phyloP scores from a whole-genome alignment of 1,284 basidiomycete genomes.

The Porogramme epimiltina region DNA sequence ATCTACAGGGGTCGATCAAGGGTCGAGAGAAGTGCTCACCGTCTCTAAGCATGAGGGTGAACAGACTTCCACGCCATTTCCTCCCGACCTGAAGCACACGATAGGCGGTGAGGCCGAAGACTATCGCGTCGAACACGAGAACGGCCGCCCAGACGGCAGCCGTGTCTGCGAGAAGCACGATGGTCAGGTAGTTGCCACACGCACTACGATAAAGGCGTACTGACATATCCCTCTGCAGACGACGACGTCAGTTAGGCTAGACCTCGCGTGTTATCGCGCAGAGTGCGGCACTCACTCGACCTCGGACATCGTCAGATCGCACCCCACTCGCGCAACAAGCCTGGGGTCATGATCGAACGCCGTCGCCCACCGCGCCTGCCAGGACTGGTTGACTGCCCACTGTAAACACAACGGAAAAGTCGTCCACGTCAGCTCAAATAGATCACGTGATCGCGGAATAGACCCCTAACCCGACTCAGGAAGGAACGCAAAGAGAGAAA shows the following conservation, averaged over 20 bases:
- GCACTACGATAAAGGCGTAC: background rate
- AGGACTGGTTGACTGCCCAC: conserved; percentile 7
- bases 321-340: background rate
- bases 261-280: background rate
- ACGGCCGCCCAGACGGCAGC: conserved; percentile 5
- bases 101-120: conserved; percentile 8
- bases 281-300: conserved; percentile 1
- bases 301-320: conserved; percentile 4
- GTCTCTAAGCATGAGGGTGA: conserved; percentile 7
- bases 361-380: background rate
- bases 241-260: background rate
- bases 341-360: background rate
- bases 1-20: background rate
- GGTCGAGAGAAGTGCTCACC: background rate
- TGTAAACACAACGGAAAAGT: background rate
- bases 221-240: background rate
- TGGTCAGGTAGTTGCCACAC: background rate
- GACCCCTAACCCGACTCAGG: too few species aligned
- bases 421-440: background rate
- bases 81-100: background rate
- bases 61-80: conserved; percentile 6
- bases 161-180: background rate
- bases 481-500: background rate
- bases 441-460: too few species aligned
- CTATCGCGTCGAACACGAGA: conserved; percentile 2